These are phyloP conservation scores for Fragilariopsis cylindrus DNA, from an alignment of 108 stramenopile species.

Conservation along the genomic window DNA sequence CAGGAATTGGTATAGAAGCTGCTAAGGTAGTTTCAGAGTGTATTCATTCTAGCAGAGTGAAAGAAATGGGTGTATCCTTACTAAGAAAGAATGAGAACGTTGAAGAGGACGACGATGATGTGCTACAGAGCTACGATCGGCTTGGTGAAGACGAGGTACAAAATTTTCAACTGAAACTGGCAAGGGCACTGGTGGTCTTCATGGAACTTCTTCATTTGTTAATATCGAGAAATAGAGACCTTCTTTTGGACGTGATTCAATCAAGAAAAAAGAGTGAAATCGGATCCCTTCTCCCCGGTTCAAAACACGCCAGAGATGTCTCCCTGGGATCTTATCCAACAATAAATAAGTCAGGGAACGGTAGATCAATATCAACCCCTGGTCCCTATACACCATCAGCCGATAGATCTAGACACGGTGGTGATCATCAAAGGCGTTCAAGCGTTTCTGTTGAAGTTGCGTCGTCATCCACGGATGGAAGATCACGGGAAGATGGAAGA, in stretches of 20 bases:
- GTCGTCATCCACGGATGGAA: slow-evolving; percentile 10
- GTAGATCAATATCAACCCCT: slow-evolving; percentile 2
- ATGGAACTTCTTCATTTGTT: slow-evolving; percentile 82
- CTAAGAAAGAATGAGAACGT: slow-evolving; percentile 48
- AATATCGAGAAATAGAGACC: slow-evolving; percentile 78
- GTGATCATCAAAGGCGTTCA: slow-evolving; percentile 6
- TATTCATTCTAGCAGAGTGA: slow-evolving; percentile 83
- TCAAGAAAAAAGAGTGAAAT: slow-evolving; percentile 50
- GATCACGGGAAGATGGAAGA: slow-evolving; percentile 17
- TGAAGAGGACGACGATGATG: slow-evolving; percentile 46
- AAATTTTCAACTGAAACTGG: slow-evolving; percentile 69
- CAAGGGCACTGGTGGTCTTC: slow-evolving; percentile 77
- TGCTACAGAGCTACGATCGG: slow-evolving; percentile 51
- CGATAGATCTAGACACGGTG: slow-evolving; percentile 15
- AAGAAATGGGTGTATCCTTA: slow-evolving; percentile 74
- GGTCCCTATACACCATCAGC: neutral
- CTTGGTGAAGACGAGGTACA: slow-evolving; percentile 69
- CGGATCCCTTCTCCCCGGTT: too few species aligned
- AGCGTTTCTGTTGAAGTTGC: slow-evolving; percentile 1
- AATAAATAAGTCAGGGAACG: neutral
- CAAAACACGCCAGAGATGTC: slow-evolving; percentile 1
- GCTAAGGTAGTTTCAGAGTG: slow-evolving; percentile 86
- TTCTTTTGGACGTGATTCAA: slow-evolving; percentile 72
- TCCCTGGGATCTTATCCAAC: slow-evolving; percentile 23
- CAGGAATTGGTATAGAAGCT: slow-evolving; percentile 80